phyloP scores from a whole-genome alignment of 2,329 filamentous ascomycete species.

The Epichloe hybrida region DNA sequence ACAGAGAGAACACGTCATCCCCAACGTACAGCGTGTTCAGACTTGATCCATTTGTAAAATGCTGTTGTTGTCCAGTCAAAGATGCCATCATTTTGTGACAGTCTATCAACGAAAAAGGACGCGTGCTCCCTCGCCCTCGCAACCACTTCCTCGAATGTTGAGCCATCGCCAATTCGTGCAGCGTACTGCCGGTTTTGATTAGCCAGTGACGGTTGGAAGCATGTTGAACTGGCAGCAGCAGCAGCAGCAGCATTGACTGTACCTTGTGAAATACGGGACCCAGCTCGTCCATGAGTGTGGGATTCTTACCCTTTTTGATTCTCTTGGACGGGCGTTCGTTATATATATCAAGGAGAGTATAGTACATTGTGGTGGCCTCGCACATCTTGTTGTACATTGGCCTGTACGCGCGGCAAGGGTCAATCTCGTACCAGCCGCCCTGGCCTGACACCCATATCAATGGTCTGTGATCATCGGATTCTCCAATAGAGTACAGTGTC shows the following conservation, averaged over 20 bases:
- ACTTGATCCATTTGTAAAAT: slow-evolving; percentile 36
- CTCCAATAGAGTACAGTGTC: slow-evolving; percentile 38
- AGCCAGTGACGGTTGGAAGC: background rate
- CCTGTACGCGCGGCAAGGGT: slow-evolving; percentile 43
- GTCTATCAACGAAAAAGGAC: slow-evolving; percentile 38
- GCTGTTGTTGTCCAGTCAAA: slow-evolving; percentile 31
- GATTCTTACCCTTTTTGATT: slow-evolving; percentile 17
- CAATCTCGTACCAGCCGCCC: slow-evolving; percentile 57
- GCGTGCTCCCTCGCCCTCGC: slow-evolving; percentile 34
- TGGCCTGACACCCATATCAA: slow-evolving; percentile 47
- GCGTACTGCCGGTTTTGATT: slow-evolving; percentile 29
- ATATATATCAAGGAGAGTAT: slow-evolving; percentile 47
- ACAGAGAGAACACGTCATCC: background rate
- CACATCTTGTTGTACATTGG: slow-evolving; percentile 45
- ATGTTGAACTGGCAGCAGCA: background rate
- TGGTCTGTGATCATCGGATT: slow-evolving; percentile 33
- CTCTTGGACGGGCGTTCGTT: slow-evolving; percentile 18
- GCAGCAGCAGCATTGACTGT: background rate
- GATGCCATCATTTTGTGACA: slow-evolving; percentile 24
- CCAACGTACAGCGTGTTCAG: slow-evolving; percentile 25
- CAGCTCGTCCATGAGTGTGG: slow-evolving; percentile 16
- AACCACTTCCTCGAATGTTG: slow-evolving; percentile 34
- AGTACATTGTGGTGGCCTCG: slow-evolving; percentile 51
- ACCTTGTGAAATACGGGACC: slow-evolving; percentile 18
- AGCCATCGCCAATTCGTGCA: slow-evolving; percentile 36